phyloP scores from a whole-genome alignment of 352 stramenopile species.

The Albugo laibachii region DNA sequence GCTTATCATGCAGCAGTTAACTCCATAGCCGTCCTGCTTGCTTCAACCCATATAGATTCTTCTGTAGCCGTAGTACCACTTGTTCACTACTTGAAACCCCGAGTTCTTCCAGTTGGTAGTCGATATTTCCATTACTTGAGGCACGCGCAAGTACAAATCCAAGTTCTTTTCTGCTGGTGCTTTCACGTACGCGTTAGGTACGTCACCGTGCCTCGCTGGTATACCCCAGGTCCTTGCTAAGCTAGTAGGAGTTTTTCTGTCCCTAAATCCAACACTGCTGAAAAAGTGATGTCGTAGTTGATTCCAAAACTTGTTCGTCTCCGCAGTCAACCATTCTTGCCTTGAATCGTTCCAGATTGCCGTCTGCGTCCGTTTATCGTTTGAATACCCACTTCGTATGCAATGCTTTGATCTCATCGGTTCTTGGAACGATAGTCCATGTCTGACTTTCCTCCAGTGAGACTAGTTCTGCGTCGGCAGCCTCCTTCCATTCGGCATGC shows the following conservation, averaged over 20 bases:
- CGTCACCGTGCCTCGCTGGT: not conserved
- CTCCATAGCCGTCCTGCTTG: constrained; percentile 13
- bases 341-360: not conserved
- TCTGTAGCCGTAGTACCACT: too few species aligned
- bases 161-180: not conserved
- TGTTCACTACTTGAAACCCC: too few species aligned
- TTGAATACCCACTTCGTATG: constrained; percentile 1
- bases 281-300: not conserved
- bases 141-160: not conserved
- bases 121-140: not conserved
- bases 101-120: too few species aligned
- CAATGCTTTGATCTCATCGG: not conserved
- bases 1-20: constrained; percentile 1
- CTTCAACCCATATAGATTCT: constrained; percentile 9
- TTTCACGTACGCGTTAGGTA: not conserved
- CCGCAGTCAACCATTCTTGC: not conserved
- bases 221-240: not conserved
- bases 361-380: not conserved
- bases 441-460: not conserved
- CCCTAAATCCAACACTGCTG: constrained; percentile 4
- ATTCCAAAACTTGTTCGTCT: not conserved
- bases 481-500: not conserved
- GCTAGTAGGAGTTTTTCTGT: not conserved
- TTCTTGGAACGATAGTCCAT: not conserved
- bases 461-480: not conserved